Evolutionary conservation across 208 protist genomes (phyloP).

Genomic region (Trypanosoma mega): DNA sequence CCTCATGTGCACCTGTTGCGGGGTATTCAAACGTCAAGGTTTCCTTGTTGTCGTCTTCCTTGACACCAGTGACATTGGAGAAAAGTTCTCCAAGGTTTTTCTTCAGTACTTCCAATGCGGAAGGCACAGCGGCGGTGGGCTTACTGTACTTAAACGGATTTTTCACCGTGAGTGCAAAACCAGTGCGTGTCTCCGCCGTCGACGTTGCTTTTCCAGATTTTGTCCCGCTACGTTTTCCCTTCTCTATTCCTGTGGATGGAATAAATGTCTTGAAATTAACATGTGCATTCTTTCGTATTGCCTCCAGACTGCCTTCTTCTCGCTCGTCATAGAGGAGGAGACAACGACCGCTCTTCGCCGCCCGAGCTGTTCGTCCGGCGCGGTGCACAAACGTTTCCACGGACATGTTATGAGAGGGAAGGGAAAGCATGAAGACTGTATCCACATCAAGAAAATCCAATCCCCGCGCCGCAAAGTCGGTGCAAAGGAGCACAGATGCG

Average conservation of each 20-base stretch:
- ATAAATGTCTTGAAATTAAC: conserved; percentile 50
- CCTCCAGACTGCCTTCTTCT: conserved; percentile 46
- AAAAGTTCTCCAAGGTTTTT: conserved; percentile 44
- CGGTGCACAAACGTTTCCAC: conserved; percentile 96
- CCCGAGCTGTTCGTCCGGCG: conserved; percentile 94
- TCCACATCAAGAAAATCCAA: conserved; percentile 94
- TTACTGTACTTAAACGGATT: conserved; percentile 72
- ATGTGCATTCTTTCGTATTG: conserved; percentile 65
- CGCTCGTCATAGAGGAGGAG: conserved; percentile 81
- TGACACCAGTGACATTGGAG: conserved; percentile 26
- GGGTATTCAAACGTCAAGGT: conserved; percentile 59
- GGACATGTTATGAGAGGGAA: conserved; percentile 76
- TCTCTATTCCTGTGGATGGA: conserved; percentile 7
- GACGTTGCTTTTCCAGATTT: conserved; percentile 5
- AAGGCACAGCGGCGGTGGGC: conserved; percentile 44
- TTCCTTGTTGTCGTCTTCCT: conserved; percentile 29
- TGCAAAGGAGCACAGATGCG: conserved; percentile 92
- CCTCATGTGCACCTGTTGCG: conserved; percentile 40
- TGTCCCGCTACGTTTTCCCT: conserved; percentile 6
- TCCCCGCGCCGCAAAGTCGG: conserved; percentile 93
- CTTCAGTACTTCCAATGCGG: conserved; percentile 63
- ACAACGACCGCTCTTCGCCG: conserved; percentile 80
- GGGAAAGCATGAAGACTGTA: conserved; percentile 97
- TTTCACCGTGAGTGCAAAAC: conserved; percentile 57
- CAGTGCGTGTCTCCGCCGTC: background rate